These are phyloP conservation scores for Hyphopichia fennica DNA, from an alignment of 1,139 yeast genomes.

Conservation along the genomic window DNA sequence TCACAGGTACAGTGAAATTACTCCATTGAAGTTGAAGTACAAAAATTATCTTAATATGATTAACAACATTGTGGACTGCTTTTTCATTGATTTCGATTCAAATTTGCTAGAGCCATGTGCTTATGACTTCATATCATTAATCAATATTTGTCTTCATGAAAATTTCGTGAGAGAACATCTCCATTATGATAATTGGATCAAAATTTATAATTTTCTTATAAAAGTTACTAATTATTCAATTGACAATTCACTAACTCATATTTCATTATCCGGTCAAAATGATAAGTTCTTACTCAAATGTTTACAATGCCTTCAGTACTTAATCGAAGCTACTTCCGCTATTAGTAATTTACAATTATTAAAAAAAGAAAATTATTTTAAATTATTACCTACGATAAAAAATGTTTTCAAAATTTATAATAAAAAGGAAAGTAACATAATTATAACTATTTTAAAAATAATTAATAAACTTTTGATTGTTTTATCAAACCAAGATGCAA, in stretches of 20 bases:
- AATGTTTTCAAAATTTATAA: constrained; percentile 13
- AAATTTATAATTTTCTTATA: constrained; percentile 22
- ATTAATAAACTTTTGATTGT: constrained; percentile 37
- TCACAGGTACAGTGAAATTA: background rate
- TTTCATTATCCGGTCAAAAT: background rate
- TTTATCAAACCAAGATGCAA: constrained; percentile 31
- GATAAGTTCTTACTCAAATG: constrained; percentile 1
- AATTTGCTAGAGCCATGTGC: constrained; percentile 33
- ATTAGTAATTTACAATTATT: constrained; percentile 19
- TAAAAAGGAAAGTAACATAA: constrained; percentile 23
- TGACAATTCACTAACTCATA: background rate
- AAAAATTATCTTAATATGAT: constrained; percentile 31
- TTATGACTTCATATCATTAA: constrained; percentile 29
- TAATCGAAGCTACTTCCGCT: background rate
- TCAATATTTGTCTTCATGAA: constrained; percentile 26
- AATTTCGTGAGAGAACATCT: constrained; percentile 43
- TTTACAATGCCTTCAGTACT: background rate
- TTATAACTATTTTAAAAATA: constrained; percentile 29
- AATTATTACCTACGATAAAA: constrained; percentile 22
- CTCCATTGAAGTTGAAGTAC: constrained; percentile 23
- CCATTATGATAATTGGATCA: constrained; percentile 28
- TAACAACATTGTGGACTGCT: constrained; percentile 19
- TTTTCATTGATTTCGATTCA: constrained; percentile 11
- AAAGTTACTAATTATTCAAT: constrained; percentile 6
- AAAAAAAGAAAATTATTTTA: constrained; percentile 17